A percentile compares a stretch with the other conserved stretches of the same genome.
Conservation (phyloP, 139 green algal genomes). For the Pedinophyceae sp. region DNA sequence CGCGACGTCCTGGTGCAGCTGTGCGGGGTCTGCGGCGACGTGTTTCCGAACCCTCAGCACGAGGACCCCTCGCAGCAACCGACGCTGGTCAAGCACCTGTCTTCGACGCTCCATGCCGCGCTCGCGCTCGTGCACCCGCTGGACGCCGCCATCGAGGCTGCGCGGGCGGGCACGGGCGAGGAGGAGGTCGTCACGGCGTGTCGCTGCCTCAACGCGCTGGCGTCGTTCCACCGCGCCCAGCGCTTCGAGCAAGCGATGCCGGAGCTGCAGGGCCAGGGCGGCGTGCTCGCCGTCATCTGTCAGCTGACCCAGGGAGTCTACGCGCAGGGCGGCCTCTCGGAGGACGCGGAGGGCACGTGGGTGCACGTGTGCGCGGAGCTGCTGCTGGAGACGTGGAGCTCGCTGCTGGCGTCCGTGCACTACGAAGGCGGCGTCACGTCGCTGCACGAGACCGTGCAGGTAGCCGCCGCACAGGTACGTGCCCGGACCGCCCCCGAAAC, state of each 20-base stretch:
- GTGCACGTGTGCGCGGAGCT: conserved; percentile 28
- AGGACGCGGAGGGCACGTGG: conserved; percentile 20
- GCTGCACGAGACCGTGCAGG: too few species aligned
- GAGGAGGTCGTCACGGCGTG: conserved; percentile 5
- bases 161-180: conserved; percentile 10
- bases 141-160: conserved; percentile 5
- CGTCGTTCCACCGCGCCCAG: conserved; percentile 3
- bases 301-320: conserved; percentile 27
- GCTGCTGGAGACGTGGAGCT: conserved; percentile 31
- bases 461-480: too few species aligned
- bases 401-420: too few species aligned
- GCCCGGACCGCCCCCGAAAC: too few species aligned
- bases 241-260: conserved; percentile 11
- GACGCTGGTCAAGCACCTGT: too few species aligned
- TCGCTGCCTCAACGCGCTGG: too few species aligned
- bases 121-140: too few species aligned
- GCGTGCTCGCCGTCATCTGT: conserved; percentile 23
- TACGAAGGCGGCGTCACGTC: too few species aligned
- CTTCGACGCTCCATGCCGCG: too few species aligned
- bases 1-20: conserved; percentile 50
- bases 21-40: conserved; percentile 38
- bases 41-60: too few species aligned
- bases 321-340: conserved; percentile 8
- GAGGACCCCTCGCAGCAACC: neutral
- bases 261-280: conserved; percentile 6